Base-by-base conservation (phyloP, 495 filamentous ascomycete genomes). In the Lasiosphaeria ovina region DNA sequence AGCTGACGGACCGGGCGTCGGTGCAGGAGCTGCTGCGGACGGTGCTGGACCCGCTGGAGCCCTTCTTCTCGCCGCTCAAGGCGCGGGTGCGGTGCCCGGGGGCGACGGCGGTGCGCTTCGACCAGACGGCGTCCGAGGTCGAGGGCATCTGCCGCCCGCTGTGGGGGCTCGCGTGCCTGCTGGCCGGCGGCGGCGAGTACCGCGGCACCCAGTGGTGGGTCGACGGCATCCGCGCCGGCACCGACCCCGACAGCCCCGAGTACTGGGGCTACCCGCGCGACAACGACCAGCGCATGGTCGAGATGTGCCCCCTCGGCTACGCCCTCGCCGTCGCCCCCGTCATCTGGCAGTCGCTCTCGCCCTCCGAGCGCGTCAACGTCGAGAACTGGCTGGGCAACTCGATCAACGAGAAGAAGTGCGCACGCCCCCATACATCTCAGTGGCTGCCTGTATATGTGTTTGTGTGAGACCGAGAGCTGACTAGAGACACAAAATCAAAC, bases 201-300 rank as follows among this genome's bases (percentile, higher is more conserved):
- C 69, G 73, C 35, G 84, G 82, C 11, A 81, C 84, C 0, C 72
- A 81, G 38, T 81, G 82, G 68, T 93, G 84, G 85, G 78, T 88
- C 12, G 75, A 84, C 45, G 89, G 89, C 11, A 77, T 92, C 45
- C 82, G 80, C 45, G 79, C 83, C 17, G 89, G 88, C 0, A 90
- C 87, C 0, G 83, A 92, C 58, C 86, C 87, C 1, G 74, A 80
- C 44, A 78, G 77, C 61, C 74, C 80, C 0, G 88, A 91, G 74
- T 92, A 84, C 65, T 93, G 89, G 88, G 88, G 88, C 5, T 81
- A 82, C 42, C 85, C 87, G 55, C 78, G 85, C 62, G 87, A 90
- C 67, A 81, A 85, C 57, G 89, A 92, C 62, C 88, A 92, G 77
- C 77, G 89, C n/a, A 92, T 91, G 88, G 89, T 91, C 17, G 89